A percentile compares a stretch with the other conserved stretches of the same genome.
Conservation (phyloP, 768 basidiomycete genomes). For the Plicaturopsis crispa region DNA sequence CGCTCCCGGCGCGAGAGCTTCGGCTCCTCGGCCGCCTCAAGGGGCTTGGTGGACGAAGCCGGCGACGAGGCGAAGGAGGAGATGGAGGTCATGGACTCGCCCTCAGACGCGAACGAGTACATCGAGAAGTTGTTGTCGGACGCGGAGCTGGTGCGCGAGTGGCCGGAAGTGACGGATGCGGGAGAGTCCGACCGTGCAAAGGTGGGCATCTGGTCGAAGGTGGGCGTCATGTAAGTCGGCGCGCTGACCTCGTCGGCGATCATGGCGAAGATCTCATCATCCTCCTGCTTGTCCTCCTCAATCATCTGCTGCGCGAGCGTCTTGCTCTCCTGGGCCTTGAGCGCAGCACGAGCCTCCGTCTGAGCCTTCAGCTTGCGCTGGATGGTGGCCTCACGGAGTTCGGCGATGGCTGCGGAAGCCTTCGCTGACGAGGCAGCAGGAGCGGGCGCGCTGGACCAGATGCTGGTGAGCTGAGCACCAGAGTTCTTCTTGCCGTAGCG, state of each 20-base stretch:
- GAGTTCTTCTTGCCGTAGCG: slow-evolving; percentile 38
- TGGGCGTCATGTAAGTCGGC: slow-evolving; percentile 64
- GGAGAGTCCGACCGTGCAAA: slow-evolving; percentile 49
- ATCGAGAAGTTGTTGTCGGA: slow-evolving; percentile 71
- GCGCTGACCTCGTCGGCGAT: slow-evolving; percentile 65
- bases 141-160: slow-evolving; percentile 45
- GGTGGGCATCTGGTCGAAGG: slow-evolving; percentile 50
- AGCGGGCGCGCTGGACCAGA: slow-evolving; percentile 59
- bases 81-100: slow-evolving; percentile 47
- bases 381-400: slow-evolving; percentile 10
- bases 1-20: slow-evolving; percentile 65
- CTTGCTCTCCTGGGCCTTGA: slow-evolving; percentile 29
- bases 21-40: slow-evolving; percentile 16
- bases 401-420: slow-evolving; percentile 7
- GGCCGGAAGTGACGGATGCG: slow-evolving; percentile 45
- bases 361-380: slow-evolving; percentile 14
- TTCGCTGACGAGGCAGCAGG: slow-evolving; percentile 14
- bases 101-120: slow-evolving; percentile 50
- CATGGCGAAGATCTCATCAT: slow-evolving; percentile 66
- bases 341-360: slow-evolving; percentile 9
- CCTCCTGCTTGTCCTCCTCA: slow-evolving; percentile 64
- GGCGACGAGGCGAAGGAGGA: slow-evolving; percentile 39
- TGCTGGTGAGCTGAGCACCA: slow-evolving; percentile 39
- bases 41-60: slow-evolving; percentile 31
- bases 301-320: slow-evolving; percentile 71